Evolutionary conservation across 2,329 filamentous ascomycete species (phyloP), one percentile per base, ranked within the genome.

Genomic region (Penicillium polonicum): DNA sequence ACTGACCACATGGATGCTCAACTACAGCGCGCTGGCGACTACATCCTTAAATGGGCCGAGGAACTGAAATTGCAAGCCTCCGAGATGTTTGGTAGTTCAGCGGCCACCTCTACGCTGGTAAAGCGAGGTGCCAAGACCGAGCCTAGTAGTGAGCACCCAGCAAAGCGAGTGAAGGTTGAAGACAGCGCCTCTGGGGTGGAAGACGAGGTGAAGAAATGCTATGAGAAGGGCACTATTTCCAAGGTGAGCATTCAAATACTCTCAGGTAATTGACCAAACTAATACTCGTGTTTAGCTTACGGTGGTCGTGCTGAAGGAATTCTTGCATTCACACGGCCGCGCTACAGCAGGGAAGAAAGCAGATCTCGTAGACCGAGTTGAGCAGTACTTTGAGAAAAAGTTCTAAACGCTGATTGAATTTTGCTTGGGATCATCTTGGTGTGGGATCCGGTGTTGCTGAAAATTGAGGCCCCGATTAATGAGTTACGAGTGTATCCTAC

Each of bases 11-110:
- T 36, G 19, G 12, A 35, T 17, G 10, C 27, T 48, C n/a, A 46
- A 17, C 36, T 5, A 9, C 58, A 82, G 78, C 86, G 93, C 31
- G 88, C 90, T 1, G 92, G 92, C 0, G 84, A 85, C 2, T 90
- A 91, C 68, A 83, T 96, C 10, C 80, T 88, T 45, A 86, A 90
- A 35, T 96, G 92, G 87, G 87, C 89, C 4, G 79, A 84, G 36
- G 81, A 83, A 12, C 80, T 97, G 6, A 84, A 89, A 31, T 76
- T 82, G 9, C 85, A 87, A 57, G 82, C 79, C 63, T 72, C 75
- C 12, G 70, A 75, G 33, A 78, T 80, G 67, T 70, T 76, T 25
- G 67, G 52, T 3, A 52, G 55, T 7, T 52, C 71, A 12, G 70
- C 73, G 13, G 73, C 75, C 12, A 72, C 80, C 19, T 74, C 76